Evolutionary conservation across 2,329 filamentous ascomycete genomes (phyloP).

Genomic region (Pseudomassariella vexata): DNA sequence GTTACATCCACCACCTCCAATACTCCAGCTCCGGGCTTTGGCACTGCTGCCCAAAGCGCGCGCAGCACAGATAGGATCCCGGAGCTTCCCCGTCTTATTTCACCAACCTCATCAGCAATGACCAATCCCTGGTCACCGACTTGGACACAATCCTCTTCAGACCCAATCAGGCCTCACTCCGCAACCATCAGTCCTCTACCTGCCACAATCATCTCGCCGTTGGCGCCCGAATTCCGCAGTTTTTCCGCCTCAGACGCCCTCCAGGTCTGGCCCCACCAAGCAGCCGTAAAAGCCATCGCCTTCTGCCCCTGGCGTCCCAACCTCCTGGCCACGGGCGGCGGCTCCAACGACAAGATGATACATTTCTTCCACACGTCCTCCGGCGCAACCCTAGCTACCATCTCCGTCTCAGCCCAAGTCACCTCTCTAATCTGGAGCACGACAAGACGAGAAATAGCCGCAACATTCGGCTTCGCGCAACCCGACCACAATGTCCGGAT

Average conservation of each 20-base stretch:
- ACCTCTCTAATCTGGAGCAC: constrained; percentile 89
- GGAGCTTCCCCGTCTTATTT: neutral
- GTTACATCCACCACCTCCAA: neutral
- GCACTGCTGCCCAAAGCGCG: too few relatives aligned
- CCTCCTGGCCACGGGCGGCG: constrained; percentile 84
- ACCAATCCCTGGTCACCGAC: neutral
- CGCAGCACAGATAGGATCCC: too few relatives aligned
- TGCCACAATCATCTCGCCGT: too few relatives aligned
- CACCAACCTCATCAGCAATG: neutral
- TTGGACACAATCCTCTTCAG: too few relatives aligned
- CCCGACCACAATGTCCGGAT: constrained; percentile 86
- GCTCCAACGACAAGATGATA: constrained; percentile 90
- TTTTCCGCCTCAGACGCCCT: constrained; percentile 54
- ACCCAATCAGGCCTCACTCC: too few relatives aligned
- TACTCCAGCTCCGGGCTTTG: constrained; percentile 2
- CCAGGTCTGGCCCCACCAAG: constrained; percentile 72
- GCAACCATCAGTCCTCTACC: too few relatives aligned
- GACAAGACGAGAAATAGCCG: constrained; percentile 79
- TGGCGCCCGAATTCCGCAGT: too few relatives aligned
- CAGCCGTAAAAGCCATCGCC: constrained; percentile 92
- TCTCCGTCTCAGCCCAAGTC: constrained; percentile 88
- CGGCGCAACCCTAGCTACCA: constrained; percentile 79
- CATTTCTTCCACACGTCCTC: constrained; percentile 90
- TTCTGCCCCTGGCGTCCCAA: constrained; percentile 93
- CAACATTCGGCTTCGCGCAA: constrained; percentile 89